Percentiles rank a stretch among this genome's conserved stretches.
Conservation (phyloP, 2,329 filamentous ascomycete genomes). For the Malbranchea cinnamomea region DNA sequence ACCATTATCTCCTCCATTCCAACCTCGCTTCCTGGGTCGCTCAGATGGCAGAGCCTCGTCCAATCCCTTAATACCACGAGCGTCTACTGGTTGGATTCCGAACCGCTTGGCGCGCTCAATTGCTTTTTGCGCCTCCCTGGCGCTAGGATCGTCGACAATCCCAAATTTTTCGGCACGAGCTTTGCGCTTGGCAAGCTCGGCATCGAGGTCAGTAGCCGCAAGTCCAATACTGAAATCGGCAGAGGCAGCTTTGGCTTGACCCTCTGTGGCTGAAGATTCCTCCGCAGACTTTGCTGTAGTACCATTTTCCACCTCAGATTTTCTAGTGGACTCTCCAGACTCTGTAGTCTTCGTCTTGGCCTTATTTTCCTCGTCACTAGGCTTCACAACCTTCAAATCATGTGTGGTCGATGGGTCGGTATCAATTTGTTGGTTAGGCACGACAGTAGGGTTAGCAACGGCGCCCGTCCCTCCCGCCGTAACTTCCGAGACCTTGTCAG, state of each 20-base stretch:
- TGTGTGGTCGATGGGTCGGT: slow-evolving; percentile 24
- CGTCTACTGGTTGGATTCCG: slow-evolving; percentile 16
- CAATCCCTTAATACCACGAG: slow-evolving; percentile 24
- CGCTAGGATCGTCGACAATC: slow-evolving; percentile 25
- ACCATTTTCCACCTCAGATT: slow-evolving; percentile 9
- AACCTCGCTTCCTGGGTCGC: slow-evolving; percentile 26
- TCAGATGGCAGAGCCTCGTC: slow-evolving; percentile 32
- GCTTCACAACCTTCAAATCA: slow-evolving; percentile 23
- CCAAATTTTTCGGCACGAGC: slow-evolving; percentile 35
- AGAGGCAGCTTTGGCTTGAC: slow-evolving; percentile 18
- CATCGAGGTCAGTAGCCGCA: slow-evolving; percentile 29
- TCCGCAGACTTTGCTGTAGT: slow-evolving; percentile 11
- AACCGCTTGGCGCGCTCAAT: slow-evolving; percentile 34
- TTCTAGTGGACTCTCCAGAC: slow-evolving; percentile 6
- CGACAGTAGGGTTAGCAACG: slow-evolving; percentile 23
- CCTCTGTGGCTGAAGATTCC: slow-evolving; percentile 11
- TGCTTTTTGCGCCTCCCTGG: slow-evolving; percentile 29
- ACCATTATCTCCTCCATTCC: slow-evolving; percentile 20
- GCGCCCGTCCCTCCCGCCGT: slow-evolving; percentile 24
- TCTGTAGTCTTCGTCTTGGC: slow-evolving; percentile 3
- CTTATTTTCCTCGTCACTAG: slow-evolving; percentile 8
- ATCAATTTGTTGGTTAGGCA: slow-evolving; percentile 25
- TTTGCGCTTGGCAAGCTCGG: slow-evolving; percentile 33
- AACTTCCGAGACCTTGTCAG: no score
- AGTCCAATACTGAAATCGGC: slow-evolving; percentile 28